These are phyloP conservation scores for Candida alai DNA, from an alignment of 805 yeast species.

Conservation along the genomic window DNA sequence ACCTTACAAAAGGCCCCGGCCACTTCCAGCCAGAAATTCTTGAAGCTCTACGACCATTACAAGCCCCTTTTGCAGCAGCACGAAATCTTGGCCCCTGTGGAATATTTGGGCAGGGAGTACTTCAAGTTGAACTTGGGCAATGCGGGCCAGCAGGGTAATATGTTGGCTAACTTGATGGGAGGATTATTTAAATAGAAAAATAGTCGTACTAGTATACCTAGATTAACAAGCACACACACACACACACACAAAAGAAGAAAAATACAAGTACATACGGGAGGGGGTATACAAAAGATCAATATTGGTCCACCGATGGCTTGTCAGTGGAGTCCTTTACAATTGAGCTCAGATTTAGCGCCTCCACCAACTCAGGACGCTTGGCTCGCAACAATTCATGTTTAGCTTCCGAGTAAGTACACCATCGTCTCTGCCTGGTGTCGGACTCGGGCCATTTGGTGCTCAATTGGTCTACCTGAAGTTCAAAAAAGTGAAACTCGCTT, in stretches of 20 bases:
- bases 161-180: conserved; percentile 64
- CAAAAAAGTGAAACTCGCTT: conserved; percentile 86
- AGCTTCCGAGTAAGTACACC: conserved; percentile 74
- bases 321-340: conserved; percentile 35
- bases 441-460: conserved; percentile 75
- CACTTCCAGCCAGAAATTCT: conserved; percentile 42
- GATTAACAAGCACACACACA: not conserved
- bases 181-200: conserved; percentile 29
- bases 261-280: conserved; percentile 1
- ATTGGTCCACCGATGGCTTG: conserved; percentile 9
- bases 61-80: conserved; percentile 26
- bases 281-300: conserved; percentile 7
- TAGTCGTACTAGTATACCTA: not conserved
- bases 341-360: conserved; percentile 57
- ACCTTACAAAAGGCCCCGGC: conserved; percentile 49
- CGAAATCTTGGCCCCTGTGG: conserved; percentile 44
- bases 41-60: conserved; percentile 52
- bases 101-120: conserved; percentile 56
- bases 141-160: conserved; percentile 35
- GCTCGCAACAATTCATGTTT: conserved; percentile 51
- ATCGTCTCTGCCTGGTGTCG: conserved; percentile 55
- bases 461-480: conserved; percentile 58
- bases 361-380: conserved; percentile 63
- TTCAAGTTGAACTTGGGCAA: conserved; percentile 52
- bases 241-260: not conserved